Base-by-base conservation (phyloP, 495 filamentous ascomycete genomes). In the Penicillium subrubescens region DNA sequence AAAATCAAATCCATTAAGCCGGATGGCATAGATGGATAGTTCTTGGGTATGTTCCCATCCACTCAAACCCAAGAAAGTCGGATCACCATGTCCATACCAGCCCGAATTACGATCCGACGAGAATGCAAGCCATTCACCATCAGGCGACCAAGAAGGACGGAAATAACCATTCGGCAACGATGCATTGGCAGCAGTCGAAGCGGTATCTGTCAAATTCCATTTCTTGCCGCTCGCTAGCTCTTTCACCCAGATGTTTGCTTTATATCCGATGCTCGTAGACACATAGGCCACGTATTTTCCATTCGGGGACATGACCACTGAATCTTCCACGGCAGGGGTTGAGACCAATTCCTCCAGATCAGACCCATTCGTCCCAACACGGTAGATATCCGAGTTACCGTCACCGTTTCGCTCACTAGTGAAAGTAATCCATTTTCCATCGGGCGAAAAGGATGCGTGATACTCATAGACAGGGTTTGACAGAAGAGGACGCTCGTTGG, bases 1-100 rank as follows among this genome's bases (percentile, higher is more conserved):
- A 31, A 77, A 73, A 41, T 67, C 71, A 17, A 69, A 68, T 0
- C 74, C 74, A 53, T 77, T 62, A 5, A 66, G 67, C 2, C 71
- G 66, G 33, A 73, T 69, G 2, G 65, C 68, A 39, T 77, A 77
- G 11, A 77, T 71, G 2, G 66, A 65, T 1, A 77, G 63, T 43
- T 72, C 70, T 57, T 77, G 74, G 6, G 72, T 77, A 54, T 73
- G 71, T 21, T 77, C 74, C 74, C 74, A 77, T 1, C 73, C 73
- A 61, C 43, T 46, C 43, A 46, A 33, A 3, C 70, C 72, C 33
- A 62, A 60, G 43, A 46, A 46, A 56, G 57, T 68, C 1, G 29
- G 35, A 23, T 64, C 55, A 31, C 71, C 70, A 29, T 77, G 74
- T 0, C 74, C 74, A 17, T 61, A 35, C 72, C 72, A 77, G 3